These are phyloP conservation scores for Fusarium papillatum DNA, from an alignment of 2,329 filamentous ascomycete genomes.

Conservation along the genomic window DNA sequence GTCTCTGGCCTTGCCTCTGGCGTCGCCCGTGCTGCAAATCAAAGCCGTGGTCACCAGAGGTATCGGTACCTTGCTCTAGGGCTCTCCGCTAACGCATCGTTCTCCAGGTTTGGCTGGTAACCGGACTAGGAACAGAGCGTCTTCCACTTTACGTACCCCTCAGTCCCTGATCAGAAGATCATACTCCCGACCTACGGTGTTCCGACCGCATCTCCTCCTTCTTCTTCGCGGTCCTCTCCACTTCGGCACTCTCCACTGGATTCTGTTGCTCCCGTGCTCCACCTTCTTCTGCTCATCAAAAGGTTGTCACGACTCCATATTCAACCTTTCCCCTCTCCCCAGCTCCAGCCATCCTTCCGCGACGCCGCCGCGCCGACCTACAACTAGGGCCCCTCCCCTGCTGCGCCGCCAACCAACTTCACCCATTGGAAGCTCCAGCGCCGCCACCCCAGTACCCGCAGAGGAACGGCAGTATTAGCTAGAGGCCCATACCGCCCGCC, in stretches of 20 bases:
- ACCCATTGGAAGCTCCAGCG: constrained; percentile 33
- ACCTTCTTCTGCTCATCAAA: constrained; percentile 33
- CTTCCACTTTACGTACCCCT: constrained; percentile 34
- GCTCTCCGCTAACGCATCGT: constrained; percentile 37
- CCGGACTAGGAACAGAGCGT: constrained; percentile 35
- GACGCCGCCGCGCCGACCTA: constrained; percentile 29
- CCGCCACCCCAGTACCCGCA: constrained; percentile 27
- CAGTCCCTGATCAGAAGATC: constrained; percentile 39
- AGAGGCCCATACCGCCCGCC: constrained; percentile 38
- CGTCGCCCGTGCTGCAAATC: constrained; percentile 28
- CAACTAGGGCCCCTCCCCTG: constrained; percentile 33
- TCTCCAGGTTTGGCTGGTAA: constrained; percentile 41
- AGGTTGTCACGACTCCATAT: constrained; percentile 23
- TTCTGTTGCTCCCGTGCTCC: constrained; percentile 24
- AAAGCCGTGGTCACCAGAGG: constrained; percentile 32
- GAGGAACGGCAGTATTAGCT: constrained; percentile 42
- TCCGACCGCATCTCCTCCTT: constrained; percentile 27
- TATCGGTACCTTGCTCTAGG: constrained; percentile 43
- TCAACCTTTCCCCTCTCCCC: constrained; percentile 29
- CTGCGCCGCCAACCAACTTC: constrained; percentile 37
- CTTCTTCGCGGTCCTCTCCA: constrained; percentile 35
- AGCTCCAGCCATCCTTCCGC: constrained; percentile 21
- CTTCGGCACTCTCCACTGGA: constrained; percentile 31
- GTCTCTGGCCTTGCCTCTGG: constrained; percentile 7
- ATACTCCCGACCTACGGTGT: constrained; percentile 25